phyloP scores from a whole-genome alignment of 257 asterid genomes.

The Ligustrum vulgare region DNA sequence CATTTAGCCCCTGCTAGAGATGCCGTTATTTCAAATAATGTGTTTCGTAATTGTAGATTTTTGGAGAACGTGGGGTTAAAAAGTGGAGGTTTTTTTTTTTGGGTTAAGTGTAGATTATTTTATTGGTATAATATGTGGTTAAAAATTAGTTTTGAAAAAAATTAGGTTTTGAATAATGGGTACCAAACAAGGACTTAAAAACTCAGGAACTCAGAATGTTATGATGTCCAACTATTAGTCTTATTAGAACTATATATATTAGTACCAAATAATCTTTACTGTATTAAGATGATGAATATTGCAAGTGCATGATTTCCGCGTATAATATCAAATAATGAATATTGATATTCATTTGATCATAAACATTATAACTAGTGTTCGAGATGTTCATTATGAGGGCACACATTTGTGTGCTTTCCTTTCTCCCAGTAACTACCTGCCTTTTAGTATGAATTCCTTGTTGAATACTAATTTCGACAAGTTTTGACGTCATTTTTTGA shows the following conservation, averaged over 20 bases:
- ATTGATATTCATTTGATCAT: not conserved
- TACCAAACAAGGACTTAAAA: not conserved
- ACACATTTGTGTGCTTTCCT: not conserved
- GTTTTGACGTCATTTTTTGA: not conserved
- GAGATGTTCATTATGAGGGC: not conserved
- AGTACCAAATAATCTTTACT: not conserved
- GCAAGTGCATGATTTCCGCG: not conserved
- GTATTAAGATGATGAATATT: not conserved
- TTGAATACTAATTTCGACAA: not conserved
- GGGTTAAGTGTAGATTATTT: too few species aligned
- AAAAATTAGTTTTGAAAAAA: too few species aligned
- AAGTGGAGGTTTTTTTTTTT: too few species aligned
- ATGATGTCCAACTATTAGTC: not conserved
- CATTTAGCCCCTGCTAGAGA: not conserved
- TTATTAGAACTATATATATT: not conserved
- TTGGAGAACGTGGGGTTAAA: too few species aligned
- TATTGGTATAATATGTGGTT: too few species aligned
- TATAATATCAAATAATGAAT: not conserved
- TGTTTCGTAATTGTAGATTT: too few species aligned
- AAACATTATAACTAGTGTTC: not conserved
- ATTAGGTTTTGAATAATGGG: too few species aligned
- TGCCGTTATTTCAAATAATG: too few species aligned
- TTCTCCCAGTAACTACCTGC: not conserved
- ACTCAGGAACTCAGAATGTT: not conserved
- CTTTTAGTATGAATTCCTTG: not conserved